Base-by-base conservation (phyloP, 805 yeast genomes). In the Candida germanica region DNA sequence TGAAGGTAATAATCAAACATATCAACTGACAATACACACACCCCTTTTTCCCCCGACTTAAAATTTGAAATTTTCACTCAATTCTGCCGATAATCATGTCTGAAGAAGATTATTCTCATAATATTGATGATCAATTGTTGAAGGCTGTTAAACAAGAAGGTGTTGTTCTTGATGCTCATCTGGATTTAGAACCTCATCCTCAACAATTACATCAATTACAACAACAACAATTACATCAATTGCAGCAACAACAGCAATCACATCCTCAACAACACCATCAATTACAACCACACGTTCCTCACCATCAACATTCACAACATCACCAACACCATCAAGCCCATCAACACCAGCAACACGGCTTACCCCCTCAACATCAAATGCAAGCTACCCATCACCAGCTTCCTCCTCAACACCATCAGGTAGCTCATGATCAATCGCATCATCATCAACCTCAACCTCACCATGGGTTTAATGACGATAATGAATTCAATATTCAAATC, bases 401-500 rank as follows among this genome's bases (percentile, higher is more conserved):
- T 3, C 24, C 22, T 4, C 36, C 33, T 13, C 39, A 33, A 18
- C 37, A 31, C 21, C 38, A 38, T 10, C 39, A 37, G 16, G n/a
- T n/a, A n/a, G 22, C 30, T 23, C 35, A 37, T 20, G 33, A 38
- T 4, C 34, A 36, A 16, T 26, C 7, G 10, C 31, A 35, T 29
- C 35, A 36, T 5, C 42, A 43, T 21, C 38, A 31, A 4, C 43
- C 36, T 7, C 43, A 30, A 12, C 35, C 29, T 8, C 46, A 35
- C 12, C 39, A 18, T n/a, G 35, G 24, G n/a, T 35, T 29, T 23
- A 13, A 12, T 16, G 64, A 58, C 38, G 69, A 63, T 15, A 52
- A 59, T 19, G 72, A 67, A 38, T 67, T 63, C 48, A 66, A 64
- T 40, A 67, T 67, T 43, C 72, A 64, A 51, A 66, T 67, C 31